Conservation (phyloP, 2,329 filamentous ascomycete species). For the Cordyceps farinosa region DNA sequence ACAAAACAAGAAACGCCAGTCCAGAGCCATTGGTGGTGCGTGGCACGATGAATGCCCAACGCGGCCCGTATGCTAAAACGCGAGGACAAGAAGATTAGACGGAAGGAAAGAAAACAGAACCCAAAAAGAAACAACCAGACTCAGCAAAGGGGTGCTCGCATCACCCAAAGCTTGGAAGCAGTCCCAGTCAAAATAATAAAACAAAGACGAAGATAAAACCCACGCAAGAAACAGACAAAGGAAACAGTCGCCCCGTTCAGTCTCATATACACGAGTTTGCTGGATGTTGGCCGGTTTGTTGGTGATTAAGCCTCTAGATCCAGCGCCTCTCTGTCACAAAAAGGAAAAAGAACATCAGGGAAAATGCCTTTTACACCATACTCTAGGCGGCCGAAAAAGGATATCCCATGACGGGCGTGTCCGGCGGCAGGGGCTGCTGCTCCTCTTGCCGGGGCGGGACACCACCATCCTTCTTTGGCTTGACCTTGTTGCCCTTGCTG, state of each 20-base stretch:
- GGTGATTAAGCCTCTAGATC: neutral
- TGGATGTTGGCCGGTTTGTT: neutral
- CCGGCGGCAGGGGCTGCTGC: constrained; percentile 11
- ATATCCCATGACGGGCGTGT: constrained; percentile 7
- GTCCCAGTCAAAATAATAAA: neutral
- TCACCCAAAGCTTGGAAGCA: neutral
- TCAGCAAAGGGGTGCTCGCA: no score
- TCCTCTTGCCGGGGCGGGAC: constrained; percentile 24
- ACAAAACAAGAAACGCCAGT: constrained; percentile 13
- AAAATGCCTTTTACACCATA: neutral
- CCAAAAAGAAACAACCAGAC: no score
- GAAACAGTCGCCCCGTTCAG: neutral
- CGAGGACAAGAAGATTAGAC: constrained; percentile 1
- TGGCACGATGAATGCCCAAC: neutral
- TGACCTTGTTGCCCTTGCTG: constrained; percentile 33
- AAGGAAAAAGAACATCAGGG: neutral
- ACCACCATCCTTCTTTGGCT: constrained; percentile 33
- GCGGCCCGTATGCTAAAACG: constrained; percentile 20
- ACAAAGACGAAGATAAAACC: neutral
- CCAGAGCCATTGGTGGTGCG: constrained; percentile 8
- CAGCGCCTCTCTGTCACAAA: neutral
- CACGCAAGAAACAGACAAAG: neutral
- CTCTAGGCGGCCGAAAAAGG: neutral
- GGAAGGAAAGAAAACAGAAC: neutral
- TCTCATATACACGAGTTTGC: constrained; percentile 4